Evolutionary conservation across 2,329 filamentous ascomycete genomes (phyloP).

Genomic region (Diaporthe sp.): DNA sequence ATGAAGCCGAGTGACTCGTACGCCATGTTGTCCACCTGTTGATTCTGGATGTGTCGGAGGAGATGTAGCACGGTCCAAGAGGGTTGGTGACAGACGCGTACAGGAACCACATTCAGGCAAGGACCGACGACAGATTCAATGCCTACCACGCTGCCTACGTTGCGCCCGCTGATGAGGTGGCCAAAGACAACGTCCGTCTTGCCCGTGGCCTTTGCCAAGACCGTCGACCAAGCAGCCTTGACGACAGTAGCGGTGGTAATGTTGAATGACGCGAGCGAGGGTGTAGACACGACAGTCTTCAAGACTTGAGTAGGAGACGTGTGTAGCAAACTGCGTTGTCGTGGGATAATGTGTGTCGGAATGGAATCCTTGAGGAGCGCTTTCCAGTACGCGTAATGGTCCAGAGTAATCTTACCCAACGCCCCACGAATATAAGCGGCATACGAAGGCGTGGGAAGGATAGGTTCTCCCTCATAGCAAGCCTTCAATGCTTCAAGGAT

Average conservation of each 20-base stretch:
- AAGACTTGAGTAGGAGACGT: background rate
- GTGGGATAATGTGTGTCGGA: background rate
- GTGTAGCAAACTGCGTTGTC: background rate
- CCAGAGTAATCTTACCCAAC: background rate
- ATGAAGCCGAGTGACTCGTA: conserved; percentile 2
- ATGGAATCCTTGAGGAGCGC: background rate
- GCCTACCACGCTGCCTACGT: conserved; percentile 44
- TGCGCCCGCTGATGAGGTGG: conserved; percentile 52
- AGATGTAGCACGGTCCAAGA: background rate
- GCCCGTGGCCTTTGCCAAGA: conserved; percentile 49
- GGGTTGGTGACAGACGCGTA: background rate
- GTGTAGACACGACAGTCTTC: background rate
- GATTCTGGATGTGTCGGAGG: conserved; percentile 1
- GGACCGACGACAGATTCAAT: background rate
- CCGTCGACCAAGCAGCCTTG: conserved; percentile 57
- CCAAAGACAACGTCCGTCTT: conserved; percentile 53
- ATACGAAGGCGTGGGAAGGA: background rate
- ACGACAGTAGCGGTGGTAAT: conserved; percentile 54
- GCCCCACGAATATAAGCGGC: background rate
- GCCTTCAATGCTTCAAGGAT: conserved; percentile 53
- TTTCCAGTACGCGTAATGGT: background rate
- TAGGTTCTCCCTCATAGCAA: conserved; percentile 44
- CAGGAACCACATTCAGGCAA: background rate
- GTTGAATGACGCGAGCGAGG: conserved; percentile 30
- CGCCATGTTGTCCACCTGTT: conserved; percentile 6